Conservation (phyloP, 371 early-diverging fungal species). For the Fennellomyces sp. region DNA sequence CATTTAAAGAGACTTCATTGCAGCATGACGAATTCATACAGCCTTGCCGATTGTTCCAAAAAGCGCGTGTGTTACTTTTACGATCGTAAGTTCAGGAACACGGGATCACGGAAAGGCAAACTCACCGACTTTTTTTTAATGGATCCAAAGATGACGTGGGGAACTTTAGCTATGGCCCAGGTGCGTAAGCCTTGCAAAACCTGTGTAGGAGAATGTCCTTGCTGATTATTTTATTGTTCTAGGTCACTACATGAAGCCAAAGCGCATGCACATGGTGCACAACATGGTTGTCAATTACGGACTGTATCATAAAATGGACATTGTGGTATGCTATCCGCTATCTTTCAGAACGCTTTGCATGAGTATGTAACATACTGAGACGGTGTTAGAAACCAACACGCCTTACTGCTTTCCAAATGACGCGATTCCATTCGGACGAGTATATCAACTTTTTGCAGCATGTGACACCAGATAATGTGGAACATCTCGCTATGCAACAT, state of each 20-base stretch:
- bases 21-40: constrained; percentile 50
- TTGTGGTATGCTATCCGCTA: constrained; percentile 59
- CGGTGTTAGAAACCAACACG: constrained; percentile 75
- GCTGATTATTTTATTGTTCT: constrained; percentile 3
- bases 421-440: constrained; percentile 98
- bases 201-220: no score
- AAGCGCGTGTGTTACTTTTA: constrained; percentile 81
- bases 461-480: constrained; percentile 93
- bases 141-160: constrained; percentile 74
- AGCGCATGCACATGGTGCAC: constrained; percentile 98
- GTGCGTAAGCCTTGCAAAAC: constrained; percentile 27
- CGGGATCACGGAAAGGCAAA: background rate
- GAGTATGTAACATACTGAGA: background rate
- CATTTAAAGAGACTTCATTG: background rate
- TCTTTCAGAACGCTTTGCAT: background rate
- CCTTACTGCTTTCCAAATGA: constrained; percentile 95
- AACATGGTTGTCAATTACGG: constrained; percentile 96
- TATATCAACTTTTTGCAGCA: constrained; percentile 98
- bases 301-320: constrained; percentile 93
- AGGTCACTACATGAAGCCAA: constrained; percentile 99
- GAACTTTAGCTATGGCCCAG: constrained; percentile 87
- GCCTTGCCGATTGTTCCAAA: constrained; percentile 54
- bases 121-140: background rate
- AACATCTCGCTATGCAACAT: constrained; percentile 80
- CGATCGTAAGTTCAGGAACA: constrained; percentile 55